phyloP scores from a whole-genome alignment of 139 green algal genomes.

The Haematococcus lacustris region DNA sequence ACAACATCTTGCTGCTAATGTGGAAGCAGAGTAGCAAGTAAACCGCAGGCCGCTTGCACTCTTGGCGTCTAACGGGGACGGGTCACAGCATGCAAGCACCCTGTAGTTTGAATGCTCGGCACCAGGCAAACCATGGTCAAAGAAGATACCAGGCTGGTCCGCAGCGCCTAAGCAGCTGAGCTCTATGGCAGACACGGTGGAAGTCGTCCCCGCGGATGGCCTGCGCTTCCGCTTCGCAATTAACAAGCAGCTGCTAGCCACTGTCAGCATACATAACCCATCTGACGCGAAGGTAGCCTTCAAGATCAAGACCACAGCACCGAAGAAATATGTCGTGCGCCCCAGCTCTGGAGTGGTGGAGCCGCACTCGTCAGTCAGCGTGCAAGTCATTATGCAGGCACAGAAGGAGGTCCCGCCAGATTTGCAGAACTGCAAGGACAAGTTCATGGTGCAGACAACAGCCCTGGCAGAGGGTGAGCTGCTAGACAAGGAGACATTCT shows the following conservation, averaged over 20 bases:
- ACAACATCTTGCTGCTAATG: too few species aligned
- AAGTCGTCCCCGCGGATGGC: background rate
- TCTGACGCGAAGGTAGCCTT: slow-evolving; percentile 27
- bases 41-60: too few species aligned
- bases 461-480: slow-evolving; percentile 27
- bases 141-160: too few species aligned
- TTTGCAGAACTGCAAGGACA: slow-evolving; percentile 52
- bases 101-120: too few species aligned
- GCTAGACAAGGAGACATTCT: slow-evolving; percentile 35
- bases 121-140: too few species aligned
- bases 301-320: slow-evolving; percentile 56
- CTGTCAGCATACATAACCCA: slow-evolving; percentile 42
- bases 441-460: slow-evolving; percentile 56
- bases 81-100: too few species aligned
- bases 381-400: slow-evolving; percentile 46
- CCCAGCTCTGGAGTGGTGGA: slow-evolving; percentile 47
- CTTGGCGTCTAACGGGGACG: too few species aligned
- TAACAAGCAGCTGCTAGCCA: slow-evolving; percentile 42
- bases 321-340: slow-evolving; percentile 56
- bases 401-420: slow-evolving; percentile 53
- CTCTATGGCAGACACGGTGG: background rate
- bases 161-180: too few species aligned
- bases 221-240: background rate
- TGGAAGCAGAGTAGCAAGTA: too few species aligned
- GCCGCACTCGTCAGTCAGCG: slow-evolving; percentile 6